Evolutionary conservation across 495 filamentous ascomycete genomes (phyloP).

Genomic region (Thermochaetoides thermophila): DNA sequence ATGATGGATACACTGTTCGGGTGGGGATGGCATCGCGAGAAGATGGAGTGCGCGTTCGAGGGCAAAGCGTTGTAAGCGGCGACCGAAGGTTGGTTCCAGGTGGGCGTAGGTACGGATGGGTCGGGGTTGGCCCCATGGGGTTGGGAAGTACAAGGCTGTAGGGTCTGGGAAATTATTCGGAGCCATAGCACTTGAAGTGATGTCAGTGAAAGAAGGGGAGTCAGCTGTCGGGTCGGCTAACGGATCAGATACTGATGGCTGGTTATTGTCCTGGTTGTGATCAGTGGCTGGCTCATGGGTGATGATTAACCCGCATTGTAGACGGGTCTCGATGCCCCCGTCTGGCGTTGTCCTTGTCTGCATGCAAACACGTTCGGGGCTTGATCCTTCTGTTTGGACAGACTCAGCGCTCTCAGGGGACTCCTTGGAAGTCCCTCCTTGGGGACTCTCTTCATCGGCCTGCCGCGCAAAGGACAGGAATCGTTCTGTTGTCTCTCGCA

Average conservation of each 20-base stretch:
- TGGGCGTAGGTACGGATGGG: constrained; percentile 33
- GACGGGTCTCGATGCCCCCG: not conserved
- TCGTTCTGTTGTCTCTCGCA: constrained; percentile 28
- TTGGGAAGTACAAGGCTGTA: too few relatives aligned
- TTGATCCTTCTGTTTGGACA: too few relatives aligned
- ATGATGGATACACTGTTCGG: constrained; percentile 33
- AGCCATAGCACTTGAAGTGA: too few relatives aligned
- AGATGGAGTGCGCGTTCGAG: constrained; percentile 49
- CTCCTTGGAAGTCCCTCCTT: too few relatives aligned
- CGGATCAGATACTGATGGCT: too few relatives aligned
- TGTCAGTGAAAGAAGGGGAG: too few relatives aligned
- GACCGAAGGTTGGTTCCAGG: constrained; percentile 55
- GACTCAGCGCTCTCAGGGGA: too few relatives aligned
- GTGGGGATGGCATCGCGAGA: constrained; percentile 38
- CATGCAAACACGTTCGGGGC: too few relatives aligned
- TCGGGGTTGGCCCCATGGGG: constrained; percentile 16
- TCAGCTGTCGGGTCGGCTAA: not conserved
- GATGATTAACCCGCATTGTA: constrained; percentile 14
- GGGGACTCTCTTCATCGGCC: constrained; percentile 21
- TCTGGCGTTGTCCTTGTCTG: not conserved
- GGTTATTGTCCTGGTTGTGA: too few relatives aligned
- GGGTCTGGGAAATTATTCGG: too few relatives aligned
- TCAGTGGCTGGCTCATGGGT: constrained; percentile 16
- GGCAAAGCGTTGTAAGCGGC: constrained; percentile 51
- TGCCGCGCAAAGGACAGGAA: constrained; percentile 30